A percentile compares a stretch with the other conserved stretches of the same genome.
Conservation (phyloP, 2,329 filamentous ascomycete species). For the Thielaviopsis euricoi region DNA sequence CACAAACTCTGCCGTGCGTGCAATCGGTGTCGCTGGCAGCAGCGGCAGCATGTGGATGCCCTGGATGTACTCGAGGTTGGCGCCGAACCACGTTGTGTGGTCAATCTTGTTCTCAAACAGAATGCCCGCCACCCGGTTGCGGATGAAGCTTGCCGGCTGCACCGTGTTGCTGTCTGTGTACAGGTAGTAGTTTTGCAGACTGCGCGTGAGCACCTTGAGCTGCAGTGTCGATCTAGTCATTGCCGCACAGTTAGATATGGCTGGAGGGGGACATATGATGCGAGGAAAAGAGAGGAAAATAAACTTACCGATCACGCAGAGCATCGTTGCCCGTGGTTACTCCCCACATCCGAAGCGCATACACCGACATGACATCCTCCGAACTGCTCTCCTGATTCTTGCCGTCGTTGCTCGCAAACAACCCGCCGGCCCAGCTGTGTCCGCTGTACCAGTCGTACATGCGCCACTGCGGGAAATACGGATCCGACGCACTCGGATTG, state of each 20-base stretch:
- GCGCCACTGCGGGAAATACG: conserved; percentile 65
- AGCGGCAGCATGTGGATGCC: conserved; percentile 77
- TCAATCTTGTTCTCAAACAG: conserved; percentile 93
- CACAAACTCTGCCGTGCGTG: conserved; percentile 54
- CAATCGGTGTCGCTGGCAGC: conserved; percentile 49
- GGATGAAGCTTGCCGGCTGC: conserved; percentile 61
- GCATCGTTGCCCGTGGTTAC: conserved; percentile 54
- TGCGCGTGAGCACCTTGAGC: conserved; percentile 60
- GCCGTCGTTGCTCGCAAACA: conserved; percentile 54
- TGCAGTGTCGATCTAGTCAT: conserved; percentile 67
- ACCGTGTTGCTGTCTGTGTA: conserved; percentile 51
- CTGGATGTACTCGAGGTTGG: conserved; percentile 52
- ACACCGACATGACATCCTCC: conserved; percentile 77
- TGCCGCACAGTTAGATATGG: too few species aligned
- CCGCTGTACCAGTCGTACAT: conserved; percentile 90
- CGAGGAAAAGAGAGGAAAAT: background rate
- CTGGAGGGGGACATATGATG: background rate
- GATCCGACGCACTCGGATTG: conserved; percentile 56
- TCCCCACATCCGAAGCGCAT: conserved; percentile 91
- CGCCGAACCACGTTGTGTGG: conserved; percentile 79
- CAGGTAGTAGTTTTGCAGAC: conserved; percentile 67
- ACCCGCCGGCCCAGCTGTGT: conserved; percentile 79
- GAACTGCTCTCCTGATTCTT: conserved; percentile 79
- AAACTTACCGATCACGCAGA: conserved; percentile 53
- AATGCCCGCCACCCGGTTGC: conserved; percentile 57